Evolutionary conservation across 495 filamentous ascomycete species (phyloP), one percentile per base, ranked within the genome.

Genomic region (Hypoxylon lienhwacheense): DNA sequence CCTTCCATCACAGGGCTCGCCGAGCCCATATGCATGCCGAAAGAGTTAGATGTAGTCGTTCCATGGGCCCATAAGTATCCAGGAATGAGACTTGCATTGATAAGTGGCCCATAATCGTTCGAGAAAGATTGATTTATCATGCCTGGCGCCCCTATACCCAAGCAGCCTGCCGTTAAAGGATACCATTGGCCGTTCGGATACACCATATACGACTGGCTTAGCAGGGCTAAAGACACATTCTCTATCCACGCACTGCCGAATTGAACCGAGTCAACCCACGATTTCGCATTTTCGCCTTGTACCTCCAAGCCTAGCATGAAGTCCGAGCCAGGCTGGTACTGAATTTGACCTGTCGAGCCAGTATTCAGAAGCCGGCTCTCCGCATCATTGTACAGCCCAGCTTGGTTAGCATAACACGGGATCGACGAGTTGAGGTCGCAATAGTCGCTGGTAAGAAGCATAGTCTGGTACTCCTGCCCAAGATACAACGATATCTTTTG

Each of bases 21-120:
- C 2, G 78, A 78, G 5, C 81, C 80, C 31, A 82, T 74, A 54
- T 83, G 81, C 59, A 84, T 67, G 4, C 74, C 71, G 44, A 70
- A 81, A 6, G 78, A 80, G 34, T 75, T 75, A 1, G 78, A 81
- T 0, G 72, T 69, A 16, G 69, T 75, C 1, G 45, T 39, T 5
- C 55, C 64, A 1, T 77, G 71, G 16, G 69, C 69, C 3, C 34
- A 54, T 14, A 73, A 28, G 12, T 59, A 66, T 19, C 69, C 65
- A 1, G 70, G 59, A 4, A 65, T 41, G 14, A 72, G 47, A 57
- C 69, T 70, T 4, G 66, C 68, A 29, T 72, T 72, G 44, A 64
- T 64, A 1, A 14, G 0, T n/a, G 67, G 55, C 14, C 61, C 53
- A 12, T 0, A 39, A 41, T 41, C n/a, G 15, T 35, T 44, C 2